Evolutionary conservation across 108 stramenopile species (phyloP).

Genomic region (Craspedostauros australis): DNA sequence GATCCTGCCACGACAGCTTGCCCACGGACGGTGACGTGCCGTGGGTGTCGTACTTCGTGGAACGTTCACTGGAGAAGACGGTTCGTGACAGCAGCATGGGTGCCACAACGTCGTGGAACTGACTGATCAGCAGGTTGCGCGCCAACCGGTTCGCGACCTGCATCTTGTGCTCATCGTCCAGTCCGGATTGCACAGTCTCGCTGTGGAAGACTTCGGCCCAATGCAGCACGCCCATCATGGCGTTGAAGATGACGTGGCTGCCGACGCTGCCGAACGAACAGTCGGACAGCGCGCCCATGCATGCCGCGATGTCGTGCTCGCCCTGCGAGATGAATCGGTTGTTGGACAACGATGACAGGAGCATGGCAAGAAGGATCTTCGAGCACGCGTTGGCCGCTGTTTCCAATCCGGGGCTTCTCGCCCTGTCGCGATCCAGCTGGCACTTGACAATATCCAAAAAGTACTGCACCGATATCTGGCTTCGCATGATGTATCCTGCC

Average conservation of each 20-base stretch:
- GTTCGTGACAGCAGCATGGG: conserved; percentile 76
- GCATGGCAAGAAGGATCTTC: conserved; percentile 61
- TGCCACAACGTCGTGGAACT: conserved; percentile 79
- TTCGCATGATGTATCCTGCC: conserved; percentile 50
- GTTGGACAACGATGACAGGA: conserved; percentile 55
- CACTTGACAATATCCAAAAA: conserved; percentile 60
- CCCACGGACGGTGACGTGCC: background rate
- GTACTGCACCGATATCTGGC: conserved; percentile 75
- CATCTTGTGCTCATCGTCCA: conserved; percentile 38
- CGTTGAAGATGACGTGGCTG: conserved; percentile 55
- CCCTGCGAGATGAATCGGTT: conserved; percentile 53
- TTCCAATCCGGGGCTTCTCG: conserved; percentile 15
- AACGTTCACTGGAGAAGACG: conserved; percentile 46
- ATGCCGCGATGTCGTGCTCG: conserved; percentile 76
- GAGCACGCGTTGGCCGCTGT: conserved; percentile 16
- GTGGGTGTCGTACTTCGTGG: background rate
- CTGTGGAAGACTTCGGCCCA: conserved; percentile 63
- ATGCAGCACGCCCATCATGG: conserved; percentile 59
- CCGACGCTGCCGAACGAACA: conserved; percentile 64
- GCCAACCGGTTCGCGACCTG: conserved; percentile 62
- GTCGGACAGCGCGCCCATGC: conserved; percentile 68
- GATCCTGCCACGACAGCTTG: conserved; percentile 54
- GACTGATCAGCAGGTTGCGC: conserved; percentile 59
- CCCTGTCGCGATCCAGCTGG: background rate
- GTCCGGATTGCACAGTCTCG: background rate